Percentiles rank a stretch among this genome's conserved stretches.
phyloP scores from a whole-genome alignment of 306 rosid species.

The Herpetospermum pedunculosum region DNA sequence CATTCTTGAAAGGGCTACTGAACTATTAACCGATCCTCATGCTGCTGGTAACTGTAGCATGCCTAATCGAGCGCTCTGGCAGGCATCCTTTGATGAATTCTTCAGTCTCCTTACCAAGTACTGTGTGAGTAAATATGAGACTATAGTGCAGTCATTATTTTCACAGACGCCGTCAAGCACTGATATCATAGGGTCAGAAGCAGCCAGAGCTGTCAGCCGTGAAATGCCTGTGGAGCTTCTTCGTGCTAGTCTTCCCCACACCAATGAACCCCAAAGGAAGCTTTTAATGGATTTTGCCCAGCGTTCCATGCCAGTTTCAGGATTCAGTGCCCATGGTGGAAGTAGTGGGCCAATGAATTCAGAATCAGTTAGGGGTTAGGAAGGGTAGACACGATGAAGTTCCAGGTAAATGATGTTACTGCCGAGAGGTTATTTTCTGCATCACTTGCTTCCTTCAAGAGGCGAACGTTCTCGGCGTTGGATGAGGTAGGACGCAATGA shows the following conservation, averaged over 20 bases:
- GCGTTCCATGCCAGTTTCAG: conserved; percentile 69
- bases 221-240: conserved; percentile 98
- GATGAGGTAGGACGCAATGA: neutral
- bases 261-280: conserved; percentile 72
- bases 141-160: conserved; percentile 53
- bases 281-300: conserved; percentile 63
- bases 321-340: conserved; percentile 32
- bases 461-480: neutral
- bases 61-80: conserved; percentile 76
- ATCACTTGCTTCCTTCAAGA: neutral
- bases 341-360: conserved; percentile 53
- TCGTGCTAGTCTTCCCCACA: conserved; percentile 94
- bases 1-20: conserved; percentile 86
- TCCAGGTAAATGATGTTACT: neutral
- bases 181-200: conserved; percentile 51
- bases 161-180: conserved; percentile 41
- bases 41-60: conserved; percentile 61
- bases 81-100: conserved; percentile 84
- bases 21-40: conserved; percentile 63
- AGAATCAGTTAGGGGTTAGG: conserved; percentile 50
- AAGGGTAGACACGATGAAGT: neutral
- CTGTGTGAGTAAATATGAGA: conserved; percentile 71
- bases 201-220: conserved; percentile 49
- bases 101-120: conserved; percentile 74
- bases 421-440: neutral